These are phyloP conservation scores for Sherardia arvensis DNA, from an alignment of 257 asterid species.

Conservation along the genomic window DNA sequence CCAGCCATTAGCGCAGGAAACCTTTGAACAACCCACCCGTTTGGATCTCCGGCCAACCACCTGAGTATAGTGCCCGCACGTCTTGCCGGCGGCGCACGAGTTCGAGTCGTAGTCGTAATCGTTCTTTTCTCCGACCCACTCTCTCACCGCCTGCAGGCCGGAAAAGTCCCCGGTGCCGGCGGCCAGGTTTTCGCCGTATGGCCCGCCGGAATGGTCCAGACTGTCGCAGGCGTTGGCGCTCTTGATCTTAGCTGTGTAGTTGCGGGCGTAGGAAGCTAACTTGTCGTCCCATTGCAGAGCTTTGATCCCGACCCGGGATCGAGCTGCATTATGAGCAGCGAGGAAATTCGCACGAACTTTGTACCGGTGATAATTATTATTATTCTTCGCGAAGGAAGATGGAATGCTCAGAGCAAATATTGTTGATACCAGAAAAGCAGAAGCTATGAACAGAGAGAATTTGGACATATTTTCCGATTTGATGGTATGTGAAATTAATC, in stretches of 20 bases:
- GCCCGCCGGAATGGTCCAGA: conserved; percentile 23
- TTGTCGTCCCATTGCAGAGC: conserved; percentile 35
- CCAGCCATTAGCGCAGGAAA: conserved; percentile 3
- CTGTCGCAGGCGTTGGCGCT: conserved; percentile 24
- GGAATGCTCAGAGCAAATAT: background rate
- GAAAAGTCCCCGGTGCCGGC: conserved; percentile 7
- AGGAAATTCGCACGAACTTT: background rate
- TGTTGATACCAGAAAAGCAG: background rate
- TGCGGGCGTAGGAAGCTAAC: conserved; percentile 31
- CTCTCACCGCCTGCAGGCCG: conserved; percentile 13
- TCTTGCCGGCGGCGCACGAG: conserved; percentile 6
- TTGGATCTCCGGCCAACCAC: conserved; percentile 14
- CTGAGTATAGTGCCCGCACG: conserved; percentile 17
- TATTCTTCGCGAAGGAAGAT: background rate
- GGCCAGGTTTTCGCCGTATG: conserved; percentile 40
- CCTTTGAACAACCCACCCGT: conserved; percentile 19
- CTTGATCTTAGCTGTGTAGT: conserved; percentile 1
- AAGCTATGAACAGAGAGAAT: background rate
- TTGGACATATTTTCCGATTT: background rate
- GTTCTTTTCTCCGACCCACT: conserved; percentile 32
- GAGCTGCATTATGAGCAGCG: conserved; percentile 28
- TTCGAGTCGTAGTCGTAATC: conserved; percentile 24
- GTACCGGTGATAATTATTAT: background rate
- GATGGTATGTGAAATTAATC: background rate
- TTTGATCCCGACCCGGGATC: conserved; percentile 11